These are phyloP conservation scores for Boeremia exigua DNA, from an alignment of 2,329 filamentous ascomycete genomes.

Conservation along the genomic window DNA sequence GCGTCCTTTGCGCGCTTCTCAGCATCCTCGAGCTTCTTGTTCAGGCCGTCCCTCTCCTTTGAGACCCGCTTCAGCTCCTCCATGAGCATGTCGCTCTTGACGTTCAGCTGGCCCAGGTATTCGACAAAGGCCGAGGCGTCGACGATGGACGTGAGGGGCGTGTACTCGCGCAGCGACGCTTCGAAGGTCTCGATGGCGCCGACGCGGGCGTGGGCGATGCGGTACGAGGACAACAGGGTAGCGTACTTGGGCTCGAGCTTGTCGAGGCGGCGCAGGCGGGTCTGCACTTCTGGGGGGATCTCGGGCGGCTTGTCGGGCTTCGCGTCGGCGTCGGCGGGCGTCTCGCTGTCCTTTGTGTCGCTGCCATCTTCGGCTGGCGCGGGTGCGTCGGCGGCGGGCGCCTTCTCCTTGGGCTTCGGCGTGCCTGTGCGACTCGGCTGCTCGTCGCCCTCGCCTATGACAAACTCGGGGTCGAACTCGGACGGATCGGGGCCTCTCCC, in stretches of 20 bases:
- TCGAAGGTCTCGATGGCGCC: constrained; percentile 93
- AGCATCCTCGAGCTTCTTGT: constrained; percentile 74
- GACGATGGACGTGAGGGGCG: constrained; percentile 84
- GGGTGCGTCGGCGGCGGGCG: constrained; percentile 28
- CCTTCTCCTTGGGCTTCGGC: constrained; percentile 57
- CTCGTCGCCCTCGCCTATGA: constrained; percentile 82
- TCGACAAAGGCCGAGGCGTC: constrained; percentile 86
- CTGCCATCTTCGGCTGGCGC: constrained; percentile 29
- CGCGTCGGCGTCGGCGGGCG: constrained; percentile 35
- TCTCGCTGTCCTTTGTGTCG: constrained; percentile 41
- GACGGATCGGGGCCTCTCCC: constrained; percentile 78
- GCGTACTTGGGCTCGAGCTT: constrained; percentile 88
- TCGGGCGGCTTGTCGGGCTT: constrained; percentile 55
- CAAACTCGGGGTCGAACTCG: constrained; percentile 85
- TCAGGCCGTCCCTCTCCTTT: constrained; percentile 78
- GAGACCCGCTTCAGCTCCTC: constrained; percentile 90
- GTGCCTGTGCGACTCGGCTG: constrained; percentile 67
- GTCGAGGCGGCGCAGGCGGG: constrained; percentile 83
- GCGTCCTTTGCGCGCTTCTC: constrained; percentile 68
- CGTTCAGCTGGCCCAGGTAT: constrained; percentile 84
- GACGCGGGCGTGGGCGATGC: constrained; percentile 85
- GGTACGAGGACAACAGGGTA: constrained; percentile 67
- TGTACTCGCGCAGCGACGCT: constrained; percentile 87
- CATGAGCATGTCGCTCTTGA: constrained; percentile 91
- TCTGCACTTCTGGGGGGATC: constrained; percentile 74